phyloP scores from a whole-genome alignment of 441 rosid species.

The Cnidoscolus chayamansa region DNA sequence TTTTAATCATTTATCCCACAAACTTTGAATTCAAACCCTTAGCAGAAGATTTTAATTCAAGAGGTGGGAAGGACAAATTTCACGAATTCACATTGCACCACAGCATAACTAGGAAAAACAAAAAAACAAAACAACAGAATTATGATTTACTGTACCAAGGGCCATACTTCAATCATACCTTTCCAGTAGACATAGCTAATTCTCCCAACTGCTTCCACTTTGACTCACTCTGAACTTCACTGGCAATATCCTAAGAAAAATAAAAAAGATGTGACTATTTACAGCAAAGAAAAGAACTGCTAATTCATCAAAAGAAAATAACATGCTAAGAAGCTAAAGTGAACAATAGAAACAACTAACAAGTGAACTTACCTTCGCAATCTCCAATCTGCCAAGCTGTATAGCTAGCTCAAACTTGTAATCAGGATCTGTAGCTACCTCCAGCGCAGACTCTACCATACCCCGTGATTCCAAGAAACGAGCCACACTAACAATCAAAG shows the following conservation, averaged over 20 bases:
- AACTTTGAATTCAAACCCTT: neutral
- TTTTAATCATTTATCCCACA: neutral
- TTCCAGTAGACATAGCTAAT: conserved; percentile 93
- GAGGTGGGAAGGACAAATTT: neutral
- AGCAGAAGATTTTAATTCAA: neutral
- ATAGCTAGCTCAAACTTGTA: conserved; percentile 94
- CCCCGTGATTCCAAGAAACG: conserved; percentile 97
- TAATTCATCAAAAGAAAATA: conserved; percentile 8
- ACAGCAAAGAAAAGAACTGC: conserved; percentile 9
- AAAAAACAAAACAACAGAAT: too few species aligned
- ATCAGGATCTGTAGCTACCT: conserved; percentile 95
- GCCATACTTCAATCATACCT: conserved; percentile 39
- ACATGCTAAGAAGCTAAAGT: too few species aligned
- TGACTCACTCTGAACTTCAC: conserved; percentile 77
- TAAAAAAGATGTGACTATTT: conserved; percentile 1
- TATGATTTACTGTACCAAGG: too few species aligned
- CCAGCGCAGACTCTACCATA: conserved; percentile 91
- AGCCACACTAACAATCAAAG: conserved; percentile 69
- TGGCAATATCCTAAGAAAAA: conserved; percentile 68
- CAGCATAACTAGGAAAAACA: neutral
- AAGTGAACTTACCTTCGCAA: conserved; percentile 65
- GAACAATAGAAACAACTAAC: conserved; percentile 9
- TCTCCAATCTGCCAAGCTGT: conserved; percentile 86
- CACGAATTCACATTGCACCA: neutral
- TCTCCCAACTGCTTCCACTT: conserved; percentile 99